phyloP scores from a whole-genome alignment of 139 green algal species.

The Chlamydomonas schloesseri region DNA sequence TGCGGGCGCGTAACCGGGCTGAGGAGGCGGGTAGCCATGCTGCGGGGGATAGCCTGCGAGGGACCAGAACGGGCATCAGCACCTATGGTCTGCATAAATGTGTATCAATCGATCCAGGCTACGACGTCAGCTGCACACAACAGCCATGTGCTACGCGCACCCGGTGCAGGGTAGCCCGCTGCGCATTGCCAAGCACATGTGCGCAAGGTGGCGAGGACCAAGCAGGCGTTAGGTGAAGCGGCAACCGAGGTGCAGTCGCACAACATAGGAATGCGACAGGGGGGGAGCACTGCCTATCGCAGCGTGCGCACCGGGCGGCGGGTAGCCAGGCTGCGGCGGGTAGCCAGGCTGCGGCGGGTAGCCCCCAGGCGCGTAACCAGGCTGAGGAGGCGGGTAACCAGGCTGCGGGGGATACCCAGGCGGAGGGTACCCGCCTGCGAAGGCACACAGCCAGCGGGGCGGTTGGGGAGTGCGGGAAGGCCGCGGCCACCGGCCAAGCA shows the following conservation, averaged over 20 bases:
- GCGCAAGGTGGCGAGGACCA: neutral
- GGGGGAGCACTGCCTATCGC: no score
- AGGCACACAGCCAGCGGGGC: no score
- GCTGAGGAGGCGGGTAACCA: neutral
- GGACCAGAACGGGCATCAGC: no score
- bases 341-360: neutral
- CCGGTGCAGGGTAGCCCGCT: neutral
- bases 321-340: neutral
- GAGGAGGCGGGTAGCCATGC: constrained; percentile 6
- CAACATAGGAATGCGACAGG: no score
- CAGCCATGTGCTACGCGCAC: no score
- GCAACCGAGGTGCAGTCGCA: no score
- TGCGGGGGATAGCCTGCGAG: constrained; percentile 6
- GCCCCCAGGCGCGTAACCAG: neutral
- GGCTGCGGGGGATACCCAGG: neutral
- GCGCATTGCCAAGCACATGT: no score
- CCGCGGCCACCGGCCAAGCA: no score
- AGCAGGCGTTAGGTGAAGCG: neutral
- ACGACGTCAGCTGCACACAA: no score
- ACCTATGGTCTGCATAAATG: no score
- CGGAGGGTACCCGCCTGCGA: no score
- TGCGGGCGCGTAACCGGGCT: neutral
- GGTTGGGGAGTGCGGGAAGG: neutral
- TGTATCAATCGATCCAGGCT: no score
- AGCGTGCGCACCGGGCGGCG: neutral